These are phyloP conservation scores for Hypomontagnella monticulosa DNA, from an alignment of 495 filamentous ascomycete species.

Conservation along the genomic window DNA sequence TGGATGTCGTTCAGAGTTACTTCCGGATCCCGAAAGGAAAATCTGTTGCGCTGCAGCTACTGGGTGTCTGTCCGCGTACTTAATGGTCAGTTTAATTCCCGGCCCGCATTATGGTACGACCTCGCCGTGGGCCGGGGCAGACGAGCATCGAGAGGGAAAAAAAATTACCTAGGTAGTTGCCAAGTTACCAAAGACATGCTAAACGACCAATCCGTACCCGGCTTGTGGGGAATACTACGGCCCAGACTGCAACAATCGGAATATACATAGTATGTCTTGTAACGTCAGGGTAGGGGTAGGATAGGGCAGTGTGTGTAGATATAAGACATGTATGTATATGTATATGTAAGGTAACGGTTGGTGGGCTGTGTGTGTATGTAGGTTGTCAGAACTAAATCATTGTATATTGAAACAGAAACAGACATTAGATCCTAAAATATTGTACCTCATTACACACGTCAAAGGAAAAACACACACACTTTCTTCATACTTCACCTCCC, in stretches of 20 bases:
- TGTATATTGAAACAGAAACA: constrained; percentile 10
- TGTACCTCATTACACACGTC: constrained; percentile 5
- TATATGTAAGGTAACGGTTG: neutral
- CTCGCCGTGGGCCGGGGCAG: neutral
- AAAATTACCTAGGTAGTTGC: constrained; percentile 2
- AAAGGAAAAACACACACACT: neutral
- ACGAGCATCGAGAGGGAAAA: neutral
- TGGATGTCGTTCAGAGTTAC: neutral
- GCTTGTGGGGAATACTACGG: constrained; percentile 27
- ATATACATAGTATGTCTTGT: constrained; percentile 5
- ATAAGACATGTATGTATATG: too few relatives aligned
- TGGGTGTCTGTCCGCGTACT: constrained; percentile 8
- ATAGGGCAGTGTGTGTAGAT: neutral
- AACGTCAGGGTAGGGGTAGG: constrained; percentile 2
- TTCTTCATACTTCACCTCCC: too few relatives aligned
- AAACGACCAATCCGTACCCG: constrained; percentile 27
- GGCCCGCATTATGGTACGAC: constrained; percentile 9
- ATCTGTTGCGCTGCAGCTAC: constrained; percentile 13
- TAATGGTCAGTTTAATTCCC: constrained; percentile 29
- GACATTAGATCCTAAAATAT: constrained; percentile 11
- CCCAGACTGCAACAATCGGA: constrained; percentile 29
- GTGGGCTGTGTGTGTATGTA: neutral
- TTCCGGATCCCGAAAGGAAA: constrained; percentile 9
- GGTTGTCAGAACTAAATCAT: neutral
- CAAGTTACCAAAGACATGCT: constrained; percentile 28